phyloP scores from a whole-genome alignment of 2,329 filamentous ascomycete genomes.

The Epichloe uncinata region DNA sequence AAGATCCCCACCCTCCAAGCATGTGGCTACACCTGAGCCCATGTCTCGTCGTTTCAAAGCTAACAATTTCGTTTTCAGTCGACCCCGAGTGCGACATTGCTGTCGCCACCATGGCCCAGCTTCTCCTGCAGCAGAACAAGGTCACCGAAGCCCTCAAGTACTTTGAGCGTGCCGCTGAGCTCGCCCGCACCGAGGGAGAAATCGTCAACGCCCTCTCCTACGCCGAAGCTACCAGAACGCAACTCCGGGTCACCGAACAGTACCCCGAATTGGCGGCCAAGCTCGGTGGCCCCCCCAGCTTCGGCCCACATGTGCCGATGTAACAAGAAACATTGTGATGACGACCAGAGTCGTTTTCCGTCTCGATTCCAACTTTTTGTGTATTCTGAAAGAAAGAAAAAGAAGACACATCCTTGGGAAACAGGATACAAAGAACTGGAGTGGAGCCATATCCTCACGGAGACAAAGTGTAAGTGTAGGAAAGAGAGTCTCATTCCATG shows the following conservation, averaged over 20 bases:
- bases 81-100: conserved; percentile 98
- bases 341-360: not conserved
- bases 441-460: not conserved
- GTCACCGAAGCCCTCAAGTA: conserved; percentile 90
- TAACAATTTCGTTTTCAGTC: conserved; percentile 39
- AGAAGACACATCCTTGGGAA: not conserved
- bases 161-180: conserved; percentile 91
- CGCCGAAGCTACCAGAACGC: conserved; percentile 89
- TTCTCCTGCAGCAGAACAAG: conserved; percentile 94
- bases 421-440: not conserved
- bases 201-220: conserved; percentile 95
- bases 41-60: not conserved
- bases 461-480: not conserved
- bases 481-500: not conserved
- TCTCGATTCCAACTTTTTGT: not conserved
- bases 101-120: conserved; percentile 95
- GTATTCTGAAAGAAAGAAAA: not conserved
- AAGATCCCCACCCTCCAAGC: conserved; percentile 28
- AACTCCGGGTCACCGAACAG: conserved; percentile 82
- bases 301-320: conserved; percentile 22
- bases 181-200: conserved; percentile 87
- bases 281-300: conserved; percentile 31
- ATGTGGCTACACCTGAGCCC: not conserved
- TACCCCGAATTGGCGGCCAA: conserved; percentile 68
- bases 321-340: conserved; percentile 7